These are phyloP conservation scores for Quercus mongolica DNA, from an alignment of 306 rosid species.

Conservation along the genomic window DNA sequence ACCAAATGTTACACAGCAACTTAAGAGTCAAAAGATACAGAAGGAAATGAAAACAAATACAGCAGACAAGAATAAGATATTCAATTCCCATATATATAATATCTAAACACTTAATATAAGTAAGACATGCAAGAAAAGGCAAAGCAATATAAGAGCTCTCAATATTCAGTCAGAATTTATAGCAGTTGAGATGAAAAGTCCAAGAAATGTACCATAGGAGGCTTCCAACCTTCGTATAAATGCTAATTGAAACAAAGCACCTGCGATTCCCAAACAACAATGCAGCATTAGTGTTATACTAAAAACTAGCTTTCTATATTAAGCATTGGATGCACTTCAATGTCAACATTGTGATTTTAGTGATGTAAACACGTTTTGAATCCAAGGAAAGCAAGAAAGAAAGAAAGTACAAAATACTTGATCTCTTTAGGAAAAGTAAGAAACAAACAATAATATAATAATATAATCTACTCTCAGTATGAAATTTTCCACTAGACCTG, in stretches of 20 bases:
- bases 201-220: constrained; percentile 57
- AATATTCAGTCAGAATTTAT: not conserved
- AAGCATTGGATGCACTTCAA: not conserved
- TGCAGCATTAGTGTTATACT: not conserved
- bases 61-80: not conserved
- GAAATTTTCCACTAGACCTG: not conserved
- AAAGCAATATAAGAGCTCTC: not conserved
- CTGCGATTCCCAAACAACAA: constrained; percentile 39
- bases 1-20: not conserved
- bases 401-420: not conserved
- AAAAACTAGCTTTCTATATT: not conserved
- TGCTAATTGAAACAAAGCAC: constrained; percentile 91
- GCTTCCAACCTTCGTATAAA: constrained; percentile 82
- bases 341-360: not conserved
- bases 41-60: not conserved
- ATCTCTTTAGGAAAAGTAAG: not conserved
- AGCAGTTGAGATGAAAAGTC: not conserved
- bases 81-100: not conserved
- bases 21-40: not conserved
- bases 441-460: not conserved
- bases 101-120: not conserved
- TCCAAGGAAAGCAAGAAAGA: not conserved
- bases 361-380: not conserved
- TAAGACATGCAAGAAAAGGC: not conserved
- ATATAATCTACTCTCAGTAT: not conserved